Evolutionary conservation across 441 rosid genomes (phyloP), one percentile per base, ranked within the genome.

Genomic region (Metrosideros polymorpha): DNA sequence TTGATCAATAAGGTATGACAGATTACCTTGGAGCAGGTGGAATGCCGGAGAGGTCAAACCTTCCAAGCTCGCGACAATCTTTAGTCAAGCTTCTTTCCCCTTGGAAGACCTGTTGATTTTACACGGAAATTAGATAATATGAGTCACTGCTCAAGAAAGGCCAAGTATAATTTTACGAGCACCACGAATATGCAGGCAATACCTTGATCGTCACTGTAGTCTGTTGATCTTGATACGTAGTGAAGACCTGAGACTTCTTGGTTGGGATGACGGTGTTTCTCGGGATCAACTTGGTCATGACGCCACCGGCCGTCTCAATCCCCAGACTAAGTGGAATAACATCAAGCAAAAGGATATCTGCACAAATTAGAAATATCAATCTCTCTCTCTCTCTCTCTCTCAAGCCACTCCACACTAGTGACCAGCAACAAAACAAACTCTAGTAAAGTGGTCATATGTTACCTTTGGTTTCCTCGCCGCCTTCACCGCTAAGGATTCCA

Each of bases 181-280:
- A 9, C 3, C 12, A 9, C 2, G 9, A 27, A 24, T 24, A 24
- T 4, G 4, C 12, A 77, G 47, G 10, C 15, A 6, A 30, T 87
- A 92, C 96, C 90, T 92, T 91, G 71, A 94, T 92, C 30, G 90
- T 75, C 35, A 94, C 94, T 9, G 90, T 87, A 82, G 91, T 88
- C 85, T 93, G 95, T 85, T 93, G 93, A 86, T 94, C 95, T 27
- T 94, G 91, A 77, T 92, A 92, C 51, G 97, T 93, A 2, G 92
- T 89, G 87, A 94, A 92, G 45, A 91, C 83, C 86, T 92, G 93
- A 79, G 94, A 91, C 84, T 91, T 93, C 91, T 88, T 93, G 1
- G 92, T 89, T 1, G 95, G 97, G 22, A 93, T 92, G 15, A 88
- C 92, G 4, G 95, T 91, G 92, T 92, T 92, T 87, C 95, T 91